phyloP scores from a whole-genome alignment of 2,329 filamentous ascomycete species.

The Diaporthe sp. region DNA sequence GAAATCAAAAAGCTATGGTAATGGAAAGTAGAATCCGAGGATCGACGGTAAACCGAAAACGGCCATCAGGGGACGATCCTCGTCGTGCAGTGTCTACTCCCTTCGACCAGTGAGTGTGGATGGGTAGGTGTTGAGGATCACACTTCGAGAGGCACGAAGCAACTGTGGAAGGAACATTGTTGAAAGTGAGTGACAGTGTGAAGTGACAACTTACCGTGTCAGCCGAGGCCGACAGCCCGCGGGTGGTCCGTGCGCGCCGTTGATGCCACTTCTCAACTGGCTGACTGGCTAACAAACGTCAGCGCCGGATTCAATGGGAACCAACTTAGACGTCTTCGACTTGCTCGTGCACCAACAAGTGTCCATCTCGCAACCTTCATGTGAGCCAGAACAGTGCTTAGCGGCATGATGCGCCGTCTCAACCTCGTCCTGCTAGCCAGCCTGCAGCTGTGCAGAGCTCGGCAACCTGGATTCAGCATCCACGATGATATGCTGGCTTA shows the following conservation, averaged over 20 bases:
- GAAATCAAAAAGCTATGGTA: not conserved
- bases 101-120: not conserved
- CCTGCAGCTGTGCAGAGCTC: slow-evolving; percentile 62
- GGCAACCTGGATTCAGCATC: slow-evolving; percentile 79
- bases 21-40: not conserved
- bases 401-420: slow-evolving; percentile 66
- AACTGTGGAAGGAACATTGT: not conserved
- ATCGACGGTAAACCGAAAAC: not conserved
- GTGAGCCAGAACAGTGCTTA: slow-evolving; percentile 50
- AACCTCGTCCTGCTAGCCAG: slow-evolving; percentile 60
- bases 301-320: slow-evolving; percentile 30
- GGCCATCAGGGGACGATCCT: not conserved
- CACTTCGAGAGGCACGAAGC: not conserved
- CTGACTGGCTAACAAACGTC: slow-evolving; percentile 28
- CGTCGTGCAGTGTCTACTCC: not conserved
- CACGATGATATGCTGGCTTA: slow-evolving; percentile 90
- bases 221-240: not conserved
- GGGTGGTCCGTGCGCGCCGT: slow-evolving; percentile 21
- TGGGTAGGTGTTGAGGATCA: not conserved
- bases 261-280: slow-evolving; percentile 45
- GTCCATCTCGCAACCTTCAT: slow-evolving; percentile 46
- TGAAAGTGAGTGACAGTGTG: not conserved
- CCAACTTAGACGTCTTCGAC: slow-evolving; percentile 26
- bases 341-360: slow-evolving; percentile 14
- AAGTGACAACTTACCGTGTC: not conserved